Base-by-base conservation (phyloP, 805 yeast genomes). In the Candida gorgasii region DNA sequence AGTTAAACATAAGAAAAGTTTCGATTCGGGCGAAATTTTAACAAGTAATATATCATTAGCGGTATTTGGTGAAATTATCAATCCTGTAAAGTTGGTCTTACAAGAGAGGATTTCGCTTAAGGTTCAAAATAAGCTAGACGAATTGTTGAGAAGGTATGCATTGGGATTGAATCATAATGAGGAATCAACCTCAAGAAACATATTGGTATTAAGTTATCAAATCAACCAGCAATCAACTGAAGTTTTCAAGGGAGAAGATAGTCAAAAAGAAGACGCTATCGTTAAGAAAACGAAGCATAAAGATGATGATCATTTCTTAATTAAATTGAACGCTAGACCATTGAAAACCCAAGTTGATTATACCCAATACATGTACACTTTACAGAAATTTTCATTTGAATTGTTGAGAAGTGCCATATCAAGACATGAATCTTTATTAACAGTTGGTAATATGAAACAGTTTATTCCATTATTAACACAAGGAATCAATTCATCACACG, bases 1-100 rank as follows among this genome's bases (percentile, higher is more conserved):
- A 68, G 92, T 93, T 26, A 90, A 89, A 59, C 83, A 80, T 50
- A 88, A 87, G 57, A 89, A 89, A 65, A 84, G 96, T 69, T 86
- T 69, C 57, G 98, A 93, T 52, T 80, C 93, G 4, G 95, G 84
- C 19, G 96, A 90, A 63, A 67, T 89, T 14, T 57, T 92, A 36
- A 76, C 96, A 0, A 62, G 79, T 12, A 79, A 80, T 54, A 76
- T 92, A 26, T 68, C 77, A 12, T 67, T 89, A 44, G 62, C 73
- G 4, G 62, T 67, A 18, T 87, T 90, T 56, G 67, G 73, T 6
- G 63, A 63, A 39, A 62, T 93, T 17, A 60, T 90, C 13, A 68
- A 71, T 12, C 98, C 98, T 1, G 68, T 93, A 28, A 82, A 82
- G 54, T 63, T 76, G 15, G 61, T 78, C 42, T 62, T 87, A 27